These are phyloP conservation scores for Blastocystis sp. DNA, from an alignment of 352 stramenopile species.

Conservation along the genomic window DNA sequence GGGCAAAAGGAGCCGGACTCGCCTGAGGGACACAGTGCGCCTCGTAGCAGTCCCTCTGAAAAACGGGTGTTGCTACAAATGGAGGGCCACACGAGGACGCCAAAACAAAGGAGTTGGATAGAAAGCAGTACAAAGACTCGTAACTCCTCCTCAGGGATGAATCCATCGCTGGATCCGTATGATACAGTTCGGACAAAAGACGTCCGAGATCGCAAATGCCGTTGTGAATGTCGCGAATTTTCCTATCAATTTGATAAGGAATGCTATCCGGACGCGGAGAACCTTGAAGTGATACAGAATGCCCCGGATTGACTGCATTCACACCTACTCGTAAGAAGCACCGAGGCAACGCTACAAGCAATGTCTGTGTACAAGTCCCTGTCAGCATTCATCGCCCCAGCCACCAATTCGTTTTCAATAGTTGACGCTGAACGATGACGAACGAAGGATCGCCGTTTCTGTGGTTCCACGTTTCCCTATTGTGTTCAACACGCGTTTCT, in stretches of 20 bases:
- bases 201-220: background rate
- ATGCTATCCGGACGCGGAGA: background rate
- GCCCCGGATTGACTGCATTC: background rate
- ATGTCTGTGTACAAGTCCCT: constrained; percentile 56
- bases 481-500: background rate
- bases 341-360: background rate
- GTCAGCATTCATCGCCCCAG: constrained; percentile 13
- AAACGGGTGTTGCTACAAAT: background rate
- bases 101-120: background rate
- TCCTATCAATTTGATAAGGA: constrained; percentile 14
- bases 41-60: background rate
- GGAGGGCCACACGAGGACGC: background rate
- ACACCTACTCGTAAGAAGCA: background rate
- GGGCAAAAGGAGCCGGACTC: no score
- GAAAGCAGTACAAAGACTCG: constrained; percentile 9
- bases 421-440: background rate
- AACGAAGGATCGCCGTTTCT: constrained; percentile 33
- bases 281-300: background rate
- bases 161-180: background rate
- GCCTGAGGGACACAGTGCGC: no score
- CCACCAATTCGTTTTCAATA: no score
- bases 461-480: background rate
- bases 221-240: constrained; percentile 25
- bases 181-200: constrained; percentile 1
- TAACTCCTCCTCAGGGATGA: background rate